Conservation (phyloP, 2,329 filamentous ascomycete species). For the Chrysosporium keratinophilum region DNA sequence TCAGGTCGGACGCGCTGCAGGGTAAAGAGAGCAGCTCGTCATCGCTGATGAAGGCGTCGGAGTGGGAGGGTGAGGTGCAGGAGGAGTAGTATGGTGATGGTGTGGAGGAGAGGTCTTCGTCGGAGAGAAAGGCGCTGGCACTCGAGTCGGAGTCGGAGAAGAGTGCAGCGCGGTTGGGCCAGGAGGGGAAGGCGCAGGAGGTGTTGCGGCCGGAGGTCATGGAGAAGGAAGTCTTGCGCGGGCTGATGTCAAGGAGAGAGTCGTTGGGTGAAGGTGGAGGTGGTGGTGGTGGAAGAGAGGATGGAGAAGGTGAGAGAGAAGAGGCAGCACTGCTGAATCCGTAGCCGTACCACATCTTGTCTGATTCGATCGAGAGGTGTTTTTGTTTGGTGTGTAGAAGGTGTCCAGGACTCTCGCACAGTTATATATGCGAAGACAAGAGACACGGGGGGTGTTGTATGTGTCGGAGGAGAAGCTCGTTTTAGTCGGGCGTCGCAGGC, state of each 20-base stretch:
- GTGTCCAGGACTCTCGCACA: background rate
- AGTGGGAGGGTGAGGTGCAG: background rate
- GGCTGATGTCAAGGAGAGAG: slow-evolving; percentile 32
- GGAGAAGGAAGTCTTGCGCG: slow-evolving; percentile 36
- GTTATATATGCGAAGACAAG: background rate
- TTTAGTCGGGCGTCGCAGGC: background rate
- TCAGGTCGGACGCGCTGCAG: slow-evolving; percentile 20
- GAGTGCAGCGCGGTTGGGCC: slow-evolving; percentile 35
- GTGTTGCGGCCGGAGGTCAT: slow-evolving; percentile 29
- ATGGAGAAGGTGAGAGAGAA: slow-evolving; percentile 23
- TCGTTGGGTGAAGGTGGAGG: slow-evolving; percentile 33
- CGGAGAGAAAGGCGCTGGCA: slow-evolving; percentile 34
- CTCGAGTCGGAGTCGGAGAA: slow-evolving; percentile 25
- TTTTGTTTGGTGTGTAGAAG: background rate
- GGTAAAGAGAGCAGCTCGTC: slow-evolving; percentile 3
- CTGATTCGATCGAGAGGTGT: background rate
- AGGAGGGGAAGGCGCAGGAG: slow-evolving; percentile 36
- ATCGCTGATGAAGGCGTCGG: background rate
- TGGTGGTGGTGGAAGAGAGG: slow-evolving; percentile 27
- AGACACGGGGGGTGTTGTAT: background rate
- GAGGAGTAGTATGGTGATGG: slow-evolving; percentile 23
- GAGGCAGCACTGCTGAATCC: slow-evolving; percentile 16
- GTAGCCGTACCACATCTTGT: slow-evolving; percentile 15
- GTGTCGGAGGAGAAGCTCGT: background rate
- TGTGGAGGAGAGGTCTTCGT: slow-evolving; percentile 33